Evolutionary conservation across 2,329 filamentous ascomycete genomes (phyloP).

Genomic region (Sporothrix globosa): DNA sequence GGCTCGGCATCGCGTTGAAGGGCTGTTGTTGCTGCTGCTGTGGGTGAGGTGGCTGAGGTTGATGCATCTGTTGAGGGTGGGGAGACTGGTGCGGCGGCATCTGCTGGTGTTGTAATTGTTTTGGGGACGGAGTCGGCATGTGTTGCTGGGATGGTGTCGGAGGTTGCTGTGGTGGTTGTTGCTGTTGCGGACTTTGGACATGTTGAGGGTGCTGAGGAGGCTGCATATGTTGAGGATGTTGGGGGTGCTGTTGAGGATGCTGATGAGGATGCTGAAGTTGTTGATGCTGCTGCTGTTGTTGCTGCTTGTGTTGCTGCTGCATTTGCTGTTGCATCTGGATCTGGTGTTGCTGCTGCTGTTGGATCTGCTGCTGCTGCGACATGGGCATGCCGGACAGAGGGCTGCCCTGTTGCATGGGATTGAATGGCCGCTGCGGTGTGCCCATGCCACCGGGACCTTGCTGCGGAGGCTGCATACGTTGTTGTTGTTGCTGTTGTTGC

Average conservation of each 20-base stretch:
- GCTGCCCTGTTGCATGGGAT: slow-evolving; percentile 45
- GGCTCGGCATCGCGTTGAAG: slow-evolving; percentile 44
- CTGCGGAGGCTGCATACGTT: slow-evolving; percentile 49
- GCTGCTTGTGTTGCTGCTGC: slow-evolving; percentile 25
- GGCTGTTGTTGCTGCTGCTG: slow-evolving; percentile 40
- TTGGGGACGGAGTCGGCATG: slow-evolving; percentile 45
- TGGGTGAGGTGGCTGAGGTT: slow-evolving; percentile 39
- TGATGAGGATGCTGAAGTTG: slow-evolving; percentile 44
- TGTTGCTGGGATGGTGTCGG: slow-evolving; percentile 32
- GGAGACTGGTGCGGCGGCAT: slow-evolving; percentile 39
- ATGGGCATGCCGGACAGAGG: slow-evolving; percentile 43
- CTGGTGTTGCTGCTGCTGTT: slow-evolving; percentile 40
- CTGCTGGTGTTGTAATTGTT: slow-evolving; percentile 41
- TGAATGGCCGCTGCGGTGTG: slow-evolving; percentile 47
- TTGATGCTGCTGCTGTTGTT: slow-evolving; percentile 34
- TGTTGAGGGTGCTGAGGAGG: slow-evolving; percentile 44
- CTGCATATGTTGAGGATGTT: slow-evolving; percentile 41
- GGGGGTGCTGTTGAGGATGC: slow-evolving; percentile 44
- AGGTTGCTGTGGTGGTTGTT: slow-evolving; percentile 13
- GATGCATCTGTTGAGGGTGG: slow-evolving; percentile 46
- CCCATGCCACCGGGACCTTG: slow-evolving; percentile 44
- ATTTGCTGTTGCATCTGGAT: slow-evolving; percentile 43
- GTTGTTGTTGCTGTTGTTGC: slow-evolving; percentile 53
- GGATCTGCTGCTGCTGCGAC: slow-evolving; percentile 46
- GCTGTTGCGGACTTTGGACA: slow-evolving; percentile 19